phyloP scores from a whole-genome alignment of 2,329 filamentous ascomycete species.

The Penicillium griseofulvum region DNA sequence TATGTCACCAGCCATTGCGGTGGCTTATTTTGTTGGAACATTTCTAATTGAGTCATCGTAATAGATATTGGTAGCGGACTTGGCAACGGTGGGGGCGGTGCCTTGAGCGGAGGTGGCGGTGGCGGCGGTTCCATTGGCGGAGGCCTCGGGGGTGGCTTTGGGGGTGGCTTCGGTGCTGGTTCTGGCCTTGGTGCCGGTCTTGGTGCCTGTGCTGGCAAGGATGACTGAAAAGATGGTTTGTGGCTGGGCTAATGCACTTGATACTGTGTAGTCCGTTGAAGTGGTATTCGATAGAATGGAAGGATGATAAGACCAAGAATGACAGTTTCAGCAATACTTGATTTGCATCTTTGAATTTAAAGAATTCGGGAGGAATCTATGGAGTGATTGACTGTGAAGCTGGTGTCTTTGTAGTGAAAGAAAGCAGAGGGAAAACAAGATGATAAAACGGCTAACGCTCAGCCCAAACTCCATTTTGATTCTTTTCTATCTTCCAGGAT shows the following conservation, averaged over 20 bases:
- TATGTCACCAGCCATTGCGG: neutral
- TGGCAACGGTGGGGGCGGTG: neutral
- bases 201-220: neutral
- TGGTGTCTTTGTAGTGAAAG: neutral
- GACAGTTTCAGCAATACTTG: neutral
- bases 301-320: neutral
- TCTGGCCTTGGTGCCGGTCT: neutral
- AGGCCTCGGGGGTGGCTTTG: slow-evolving; percentile 2
- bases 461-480: slow-evolving; percentile 18
- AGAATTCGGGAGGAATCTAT: too few relatives aligned
- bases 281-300: neutral
- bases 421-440: neutral
- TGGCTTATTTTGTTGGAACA: too few relatives aligned
- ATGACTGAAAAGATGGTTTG: neutral
- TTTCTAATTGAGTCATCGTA: neutral
- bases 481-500: slow-evolving; percentile 19
- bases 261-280: neutral
- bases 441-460: slow-evolving; percentile 1
- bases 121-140: slow-evolving; percentile 2
- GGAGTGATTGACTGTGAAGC: neutral
- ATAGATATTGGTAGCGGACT: neutral
- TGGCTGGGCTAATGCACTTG: neutral
- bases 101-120: neutral
- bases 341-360: neutral
- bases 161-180: slow-evolving; percentile 1